Evolutionary conservation across 129 eudicot genomes (phyloP), one percentile per base, ranked within the genome.

Genomic region (Chrysanthemum lavandulifolium): DNA sequence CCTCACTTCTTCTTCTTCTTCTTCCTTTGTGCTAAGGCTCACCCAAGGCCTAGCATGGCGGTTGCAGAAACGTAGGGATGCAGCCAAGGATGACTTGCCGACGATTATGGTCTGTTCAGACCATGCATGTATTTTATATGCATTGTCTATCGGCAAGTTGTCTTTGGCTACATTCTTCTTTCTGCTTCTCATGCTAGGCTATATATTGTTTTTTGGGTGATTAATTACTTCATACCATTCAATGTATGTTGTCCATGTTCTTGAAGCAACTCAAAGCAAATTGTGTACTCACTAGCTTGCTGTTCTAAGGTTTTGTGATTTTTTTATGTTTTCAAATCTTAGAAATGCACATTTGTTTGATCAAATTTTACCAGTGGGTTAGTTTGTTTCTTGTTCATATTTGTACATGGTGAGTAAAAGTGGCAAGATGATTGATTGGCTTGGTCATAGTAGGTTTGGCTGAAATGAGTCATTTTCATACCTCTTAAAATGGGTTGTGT

Each of bases 1-100:
- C n/a, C 76, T 10, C 55, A 50, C 33, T 25, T n/a, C 68, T 68
- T 16, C 59, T 9, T 13, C 65, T 62, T 58, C 61, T 51, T 53
- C 68, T 19, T 48, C 21, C 27, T 72, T 4, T 11, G 2, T 61
- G 5, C 33, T 3, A 29, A 29, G 10, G 54, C 58, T 78, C 82
- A 78, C 87, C 84, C 76, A 73, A 69, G 62, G 87, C 71, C 80
- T 84, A 61, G 64, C 87, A 84, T 84, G 84, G 74, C 36, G 70
- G 84, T 74, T 0, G 80, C 80, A 80, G 75, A 79, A 78, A 80
- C 3, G 75, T 61, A 23, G 57, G 65, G 48, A 3, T 76, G 80
- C 82, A 84, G 87, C 87, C 87, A 84, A 76, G 87, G 87, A 84
- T 82, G 86, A 82, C 83, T 82, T 82, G 86, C 86, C 86, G 83